phyloP scores from a whole-genome alignment of 805 yeast species.

The Starmerella sirachaensis region DNA sequence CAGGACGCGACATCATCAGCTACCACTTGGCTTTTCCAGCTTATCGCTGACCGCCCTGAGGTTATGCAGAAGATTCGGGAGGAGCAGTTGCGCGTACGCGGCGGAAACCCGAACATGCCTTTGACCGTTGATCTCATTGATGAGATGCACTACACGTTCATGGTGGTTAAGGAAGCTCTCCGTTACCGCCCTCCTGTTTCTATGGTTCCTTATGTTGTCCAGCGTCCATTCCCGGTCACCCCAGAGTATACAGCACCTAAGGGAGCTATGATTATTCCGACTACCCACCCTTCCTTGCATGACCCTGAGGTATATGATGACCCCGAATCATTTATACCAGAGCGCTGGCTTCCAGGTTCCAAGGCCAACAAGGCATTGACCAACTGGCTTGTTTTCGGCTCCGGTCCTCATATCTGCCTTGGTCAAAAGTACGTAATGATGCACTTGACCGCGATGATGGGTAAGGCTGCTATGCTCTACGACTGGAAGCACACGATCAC shows the following conservation, averaged over 20 bases:
- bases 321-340: slow-evolving; percentile 91
- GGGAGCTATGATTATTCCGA: slow-evolving; percentile 94
- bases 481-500: slow-evolving; percentile 79
- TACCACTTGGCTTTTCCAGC: slow-evolving; percentile 97
- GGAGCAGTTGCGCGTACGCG: slow-evolving; percentile 78
- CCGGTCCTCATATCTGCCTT: slow-evolving; percentile 92
- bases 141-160: slow-evolving; percentile 73
- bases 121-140: slow-evolving; percentile 66
- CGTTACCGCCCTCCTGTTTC: slow-evolving; percentile 95
- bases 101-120: slow-evolving; percentile 53
- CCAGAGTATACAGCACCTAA: slow-evolving; percentile 84
- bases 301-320: slow-evolving; percentile 94
- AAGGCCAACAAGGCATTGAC: slow-evolving; percentile 63
- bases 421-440: slow-evolving; percentile 91
- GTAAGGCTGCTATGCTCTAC: slow-evolving; percentile 72
- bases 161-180: slow-evolving; percentile 84
- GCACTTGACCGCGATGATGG: slow-evolving; percentile 79
- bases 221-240: slow-evolving; percentile 72
- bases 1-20: slow-evolving; percentile 97
- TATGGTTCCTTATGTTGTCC: slow-evolving; percentile 95
- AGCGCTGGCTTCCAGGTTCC: slow-evolving; percentile 76
- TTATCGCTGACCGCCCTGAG: slow-evolving; percentile 91
- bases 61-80: slow-evolving; percentile 74
- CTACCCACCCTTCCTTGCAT: slow-evolving; percentile 88
- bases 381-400: slow-evolving; percentile 94